phyloP scores from a whole-genome alignment of 495 filamentous ascomycete species.

The Chaetomidium leptoderma region DNA sequence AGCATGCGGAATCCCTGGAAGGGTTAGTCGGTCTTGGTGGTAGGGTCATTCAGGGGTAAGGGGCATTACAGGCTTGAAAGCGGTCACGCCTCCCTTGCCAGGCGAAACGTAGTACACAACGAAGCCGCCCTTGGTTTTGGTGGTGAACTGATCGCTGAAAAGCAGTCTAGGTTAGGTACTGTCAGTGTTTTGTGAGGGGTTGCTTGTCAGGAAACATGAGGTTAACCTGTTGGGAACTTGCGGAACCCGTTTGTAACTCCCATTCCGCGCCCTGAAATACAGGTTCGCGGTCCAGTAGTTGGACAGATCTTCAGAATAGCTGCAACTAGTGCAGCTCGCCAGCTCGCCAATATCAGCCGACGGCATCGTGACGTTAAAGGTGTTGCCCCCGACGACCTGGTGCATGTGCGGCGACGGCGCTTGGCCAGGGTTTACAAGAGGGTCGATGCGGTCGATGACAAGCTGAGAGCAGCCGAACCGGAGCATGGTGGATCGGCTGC shows the following conservation, averaged over 20 bases:
- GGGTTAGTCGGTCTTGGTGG: background rate
- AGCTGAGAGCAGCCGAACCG: constrained; percentile 43
- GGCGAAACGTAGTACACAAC: constrained; percentile 43
- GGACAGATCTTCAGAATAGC: constrained; percentile 36
- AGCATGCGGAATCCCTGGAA: constrained; percentile 42
- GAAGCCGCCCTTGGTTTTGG: constrained; percentile 39
- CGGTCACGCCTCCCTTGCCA: constrained; percentile 33
- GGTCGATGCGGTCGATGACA: constrained; percentile 38
- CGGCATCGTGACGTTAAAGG: constrained; percentile 35
- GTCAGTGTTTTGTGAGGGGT: background rate
- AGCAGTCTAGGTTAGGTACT: constrained; percentile 24
- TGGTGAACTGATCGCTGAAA: constrained; percentile 38
- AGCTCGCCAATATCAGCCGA: constrained; percentile 26
- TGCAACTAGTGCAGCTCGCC: constrained; percentile 37
- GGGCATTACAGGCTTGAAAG: constrained; percentile 34
- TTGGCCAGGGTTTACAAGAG: constrained; percentile 36
- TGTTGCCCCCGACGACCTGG: constrained; percentile 39
- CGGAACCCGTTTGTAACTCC: constrained; percentile 39
- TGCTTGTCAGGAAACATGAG: background rate
- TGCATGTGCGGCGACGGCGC: constrained; percentile 38
- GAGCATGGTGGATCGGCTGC: constrained; percentile 28
- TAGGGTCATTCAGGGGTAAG: background rate
- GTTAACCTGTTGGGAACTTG: constrained; percentile 35
- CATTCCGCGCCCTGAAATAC: constrained; percentile 41
- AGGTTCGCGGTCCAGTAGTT: constrained; percentile 48